These are phyloP conservation scores for Fusarium pilosicola DNA, from an alignment of 2,329 filamentous ascomycete species.

Conservation along the genomic window DNA sequence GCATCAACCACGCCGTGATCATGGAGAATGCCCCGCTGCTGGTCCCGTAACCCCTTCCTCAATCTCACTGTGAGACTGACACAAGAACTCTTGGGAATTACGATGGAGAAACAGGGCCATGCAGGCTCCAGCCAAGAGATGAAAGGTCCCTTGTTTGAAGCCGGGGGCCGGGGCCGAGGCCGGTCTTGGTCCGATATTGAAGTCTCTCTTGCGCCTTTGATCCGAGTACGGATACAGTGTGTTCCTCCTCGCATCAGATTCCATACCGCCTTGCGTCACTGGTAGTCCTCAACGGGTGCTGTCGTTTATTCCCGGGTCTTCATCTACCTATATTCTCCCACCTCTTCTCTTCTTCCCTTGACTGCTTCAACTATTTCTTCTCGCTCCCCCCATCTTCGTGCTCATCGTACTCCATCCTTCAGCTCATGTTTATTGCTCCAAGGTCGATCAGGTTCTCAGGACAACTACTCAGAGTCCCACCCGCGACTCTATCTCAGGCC, in stretches of 20 bases:
- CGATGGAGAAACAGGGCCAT: slow-evolving; percentile 18
- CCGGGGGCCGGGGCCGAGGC: background rate
- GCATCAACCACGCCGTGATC: slow-evolving; percentile 1
- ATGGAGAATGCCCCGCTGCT: slow-evolving; percentile 37
- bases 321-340: background rate
- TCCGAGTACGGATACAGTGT: slow-evolving; percentile 22
- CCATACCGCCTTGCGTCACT: slow-evolving; percentile 13
- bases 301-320: slow-evolving; percentile 16
- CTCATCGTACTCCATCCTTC: background rate
- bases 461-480: slow-evolving; percentile 14
- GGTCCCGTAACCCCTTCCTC: slow-evolving; percentile 3
- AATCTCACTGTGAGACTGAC: background rate
- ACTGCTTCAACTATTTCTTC: slow-evolving; percentile 4
- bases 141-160: background rate
- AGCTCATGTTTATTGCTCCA: slow-evolving; percentile 37
- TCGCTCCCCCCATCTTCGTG: background rate
- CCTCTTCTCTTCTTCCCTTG: background rate
- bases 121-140: slow-evolving; percentile 6
- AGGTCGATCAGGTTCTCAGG: slow-evolving; percentile 25
- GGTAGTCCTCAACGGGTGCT: slow-evolving; percentile 1
- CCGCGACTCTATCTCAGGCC: slow-evolving; percentile 7
- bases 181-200: slow-evolving; percentile 32
- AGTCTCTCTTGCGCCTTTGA: background rate
- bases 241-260: background rate
- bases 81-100: slow-evolving; percentile 1